Conservation (phyloP, 495 filamentous ascomycete genomes). For the Rusavskia elegans region DNA sequence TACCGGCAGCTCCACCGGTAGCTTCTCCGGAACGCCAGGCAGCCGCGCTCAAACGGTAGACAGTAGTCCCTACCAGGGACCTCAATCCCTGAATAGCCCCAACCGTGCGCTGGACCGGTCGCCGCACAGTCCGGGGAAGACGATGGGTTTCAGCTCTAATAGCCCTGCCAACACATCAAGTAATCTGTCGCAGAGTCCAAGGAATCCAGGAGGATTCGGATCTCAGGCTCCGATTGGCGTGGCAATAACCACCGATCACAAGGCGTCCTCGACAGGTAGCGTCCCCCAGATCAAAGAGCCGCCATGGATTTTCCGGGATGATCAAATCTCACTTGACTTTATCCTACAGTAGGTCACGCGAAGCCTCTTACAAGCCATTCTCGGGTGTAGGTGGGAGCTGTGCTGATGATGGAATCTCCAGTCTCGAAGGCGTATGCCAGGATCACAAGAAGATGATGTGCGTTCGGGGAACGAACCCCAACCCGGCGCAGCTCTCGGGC, state of each 20-base stretch:
- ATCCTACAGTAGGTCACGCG: neutral
- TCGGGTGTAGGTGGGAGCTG: too few species aligned
- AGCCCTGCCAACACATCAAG: neutral
- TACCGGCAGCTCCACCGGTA: neutral
- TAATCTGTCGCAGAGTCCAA: neutral
- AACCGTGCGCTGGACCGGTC: neutral
- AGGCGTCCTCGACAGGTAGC: neutral
- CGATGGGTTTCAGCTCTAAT: neutral
- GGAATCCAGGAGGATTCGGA: neutral
- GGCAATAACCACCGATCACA: neutral
- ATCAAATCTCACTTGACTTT: neutral
- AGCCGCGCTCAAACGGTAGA: constrained; percentile 30
- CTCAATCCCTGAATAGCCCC: constrained; percentile 7
- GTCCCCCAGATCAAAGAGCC: neutral
- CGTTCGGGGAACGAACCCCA: neutral
- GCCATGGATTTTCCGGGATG: neutral
- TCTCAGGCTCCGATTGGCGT: neutral
- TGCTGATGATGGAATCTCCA: constrained; percentile 18
- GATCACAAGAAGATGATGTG: constrained; percentile 47
- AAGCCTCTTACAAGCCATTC: too few species aligned
- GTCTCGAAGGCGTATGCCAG: constrained; percentile 89
- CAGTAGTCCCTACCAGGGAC: constrained; percentile 30
- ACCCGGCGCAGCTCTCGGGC: constrained; percentile 34
- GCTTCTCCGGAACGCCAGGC: constrained; percentile 6
- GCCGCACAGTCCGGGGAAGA: neutral